Base-by-base conservation (phyloP, 768 basidiomycete species). In the Termitomyces bulborhizus region DNA sequence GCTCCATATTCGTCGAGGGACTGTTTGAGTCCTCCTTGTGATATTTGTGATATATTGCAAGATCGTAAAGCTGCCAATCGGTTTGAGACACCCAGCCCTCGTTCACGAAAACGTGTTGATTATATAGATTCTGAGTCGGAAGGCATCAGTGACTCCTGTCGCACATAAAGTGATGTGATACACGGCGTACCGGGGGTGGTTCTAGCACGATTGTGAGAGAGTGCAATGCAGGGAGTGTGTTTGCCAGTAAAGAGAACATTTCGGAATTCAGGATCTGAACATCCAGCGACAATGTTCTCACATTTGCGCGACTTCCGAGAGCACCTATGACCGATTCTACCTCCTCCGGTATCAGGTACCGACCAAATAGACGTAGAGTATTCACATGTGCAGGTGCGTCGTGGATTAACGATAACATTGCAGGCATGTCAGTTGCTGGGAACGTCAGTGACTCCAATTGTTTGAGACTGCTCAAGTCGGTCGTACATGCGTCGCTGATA, bases 371-470 rank as follows among this genome's bases (percentile, higher is more conserved):
- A 31, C 51, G 49, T 11, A 74, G 64, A 11, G 57, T 51, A 4
- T 57, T 65, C 32, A 72, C 54, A 9, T 68, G 68, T 36, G 63
- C 56, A 3, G 65, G 50, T 9, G 65, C 64, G 12, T 64, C 62
- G 13, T 55, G 58, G 39, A 74, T 34, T 6, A 69, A 36, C 6
- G 55, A 57, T 4, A 66, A n/a, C 15, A 63, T 68, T 24, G 56
- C 56, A 13, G 46, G 51, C 3, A 58, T 15, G 13, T 62, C 63
- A 37, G 57, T 37, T 34, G 56, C 66, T 6, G 60, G 70, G 34
- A 69, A 58, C 29, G 62, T 61, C 34, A 70, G 61, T 15, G 57
- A 65, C 40, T 64, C 57, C 8, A 71, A 51, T 18, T 48, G 47
- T 0, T 52, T 42, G 6, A 65, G 51, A 32, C 61, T 56, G 4